Base-by-base conservation (phyloP, 2,329 filamentous ascomycete genomes). In the Fusarium metavorans region DNA sequence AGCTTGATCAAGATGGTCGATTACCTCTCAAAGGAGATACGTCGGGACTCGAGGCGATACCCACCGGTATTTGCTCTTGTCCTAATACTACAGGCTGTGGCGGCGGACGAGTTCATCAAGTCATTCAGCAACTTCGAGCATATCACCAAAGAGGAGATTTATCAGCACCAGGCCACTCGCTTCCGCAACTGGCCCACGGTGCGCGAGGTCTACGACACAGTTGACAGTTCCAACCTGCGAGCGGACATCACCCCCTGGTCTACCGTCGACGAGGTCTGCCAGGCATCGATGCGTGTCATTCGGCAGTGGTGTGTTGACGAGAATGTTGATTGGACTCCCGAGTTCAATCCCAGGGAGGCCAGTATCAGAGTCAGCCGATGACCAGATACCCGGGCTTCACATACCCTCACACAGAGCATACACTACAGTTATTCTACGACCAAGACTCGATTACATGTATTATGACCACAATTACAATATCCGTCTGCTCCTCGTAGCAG, bases 31-130 rank as follows among this genome's bases (percentile, higher is more conserved):
- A 81, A 81, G 16, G 81, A 82, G 71, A 82, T 86, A 54, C 81
- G 84, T 8, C 80, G 82, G 10, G 71, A 82, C 76, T 13, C 77
- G 70, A 57, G 77, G 76, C 66, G 80, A 82, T 82, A 82, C 58
- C 82, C 81, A 7, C 80, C 88, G 1, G 80, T 88, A 6, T 82
- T 82, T 52, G 83, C 83, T 10, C 78, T 89, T 20, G 78, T 85
- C 3, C 76, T 84, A 50, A 83, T 88, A 72, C 80, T 89, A 41
- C 83, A 87, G 60, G 84, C 82, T 16, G 75, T 86, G 9, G 82
- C 84, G 54, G 78, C 85, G 35, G 87, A 88, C 68, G 85, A 88
- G 76, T 77, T 86, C n/a, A 78, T 85, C 41, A 82, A 82, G 68
- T 83, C 81, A 37, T 84, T 82, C 56, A 52, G 73, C 10, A 78